These are phyloP conservation scores for Sugiyamaella smithiae DNA, from an alignment of 805 yeast species.

Conservation along the genomic window DNA sequence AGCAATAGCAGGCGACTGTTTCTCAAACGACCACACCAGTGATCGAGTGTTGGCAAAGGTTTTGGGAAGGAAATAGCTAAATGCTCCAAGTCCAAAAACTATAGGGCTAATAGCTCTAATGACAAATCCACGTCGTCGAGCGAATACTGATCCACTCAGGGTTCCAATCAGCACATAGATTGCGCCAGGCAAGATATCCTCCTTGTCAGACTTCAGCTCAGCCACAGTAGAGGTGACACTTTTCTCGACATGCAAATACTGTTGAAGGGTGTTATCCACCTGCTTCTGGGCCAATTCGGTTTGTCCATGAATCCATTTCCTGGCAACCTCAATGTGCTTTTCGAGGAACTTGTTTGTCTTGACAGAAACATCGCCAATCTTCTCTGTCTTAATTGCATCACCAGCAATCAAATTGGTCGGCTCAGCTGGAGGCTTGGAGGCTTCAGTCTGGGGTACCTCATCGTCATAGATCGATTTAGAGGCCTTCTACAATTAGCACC, in stretches of 20 bases:
- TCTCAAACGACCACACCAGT: slow-evolving; percentile 60
- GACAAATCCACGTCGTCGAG: slow-evolving; percentile 62
- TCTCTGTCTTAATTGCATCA: slow-evolving; percentile 22
- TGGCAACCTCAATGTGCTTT: slow-evolving; percentile 44
- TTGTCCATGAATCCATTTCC: slow-evolving; percentile 42
- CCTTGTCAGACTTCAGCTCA: slow-evolving; percentile 58
- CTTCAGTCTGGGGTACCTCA: slow-evolving; percentile 17
- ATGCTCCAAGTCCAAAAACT: slow-evolving; percentile 58
- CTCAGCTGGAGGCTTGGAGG: slow-evolving; percentile 19
- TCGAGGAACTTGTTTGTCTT: slow-evolving; percentile 53
- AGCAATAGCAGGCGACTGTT: slow-evolving; percentile 62
- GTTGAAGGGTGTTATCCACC: slow-evolving; percentile 47
- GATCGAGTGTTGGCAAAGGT: slow-evolving; percentile 62
- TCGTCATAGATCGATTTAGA: slow-evolving; percentile 31
- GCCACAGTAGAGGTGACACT: slow-evolving; percentile 61
- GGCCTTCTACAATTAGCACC: too few relatives aligned
- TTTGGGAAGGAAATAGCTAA: slow-evolving; percentile 66
- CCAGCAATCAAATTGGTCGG: slow-evolving; percentile 8
- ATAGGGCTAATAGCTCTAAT: slow-evolving; percentile 57
- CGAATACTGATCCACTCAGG: slow-evolving; percentile 66
- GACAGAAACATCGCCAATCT: slow-evolving; percentile 56
- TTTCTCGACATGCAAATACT: slow-evolving; percentile 59
- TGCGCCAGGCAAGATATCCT: slow-evolving; percentile 68
- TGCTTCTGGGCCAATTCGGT: slow-evolving; percentile 38
- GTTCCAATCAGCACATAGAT: slow-evolving; percentile 67